Conservation (phyloP, 1,139 yeast genomes). For the Blastobotrys raffinosifermentans region DNA sequence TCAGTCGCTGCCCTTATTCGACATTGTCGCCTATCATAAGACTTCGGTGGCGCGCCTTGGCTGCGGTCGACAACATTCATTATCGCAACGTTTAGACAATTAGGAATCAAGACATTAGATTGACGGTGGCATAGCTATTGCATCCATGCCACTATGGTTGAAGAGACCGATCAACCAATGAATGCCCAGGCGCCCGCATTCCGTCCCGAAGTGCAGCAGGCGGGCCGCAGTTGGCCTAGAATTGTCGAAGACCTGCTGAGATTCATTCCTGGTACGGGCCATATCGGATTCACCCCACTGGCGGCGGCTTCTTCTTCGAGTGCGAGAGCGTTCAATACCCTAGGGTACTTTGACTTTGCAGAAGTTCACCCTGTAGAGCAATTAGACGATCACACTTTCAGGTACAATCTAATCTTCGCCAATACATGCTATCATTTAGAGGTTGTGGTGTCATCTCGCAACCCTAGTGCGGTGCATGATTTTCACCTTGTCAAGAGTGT, state of each 20-base stretch:
- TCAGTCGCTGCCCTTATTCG: too few species aligned
- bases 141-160: too few species aligned
- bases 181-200: too few species aligned
- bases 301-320: conserved; percentile 14
- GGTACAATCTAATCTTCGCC: conserved; percentile 16
- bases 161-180: too few species aligned
- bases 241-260: conserved; percentile 26
- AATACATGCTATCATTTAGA: conserved; percentile 20
- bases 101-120: too few species aligned
- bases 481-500: conserved; percentile 17
- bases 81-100: too few species aligned
- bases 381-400: conserved; percentile 3
- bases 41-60: too few species aligned
- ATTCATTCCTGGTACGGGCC: conserved; percentile 16
- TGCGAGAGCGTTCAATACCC: conserved; percentile 11
- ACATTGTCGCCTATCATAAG: too few species aligned
- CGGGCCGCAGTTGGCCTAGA: conserved; percentile 25
- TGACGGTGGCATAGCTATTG: too few species aligned
- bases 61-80: too few species aligned
- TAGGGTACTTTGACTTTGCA: conserved; percentile 7
- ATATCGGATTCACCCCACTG: conserved; percentile 18
- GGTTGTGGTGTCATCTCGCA: conserved; percentile 7
- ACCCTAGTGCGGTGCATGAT: conserved; percentile 14
- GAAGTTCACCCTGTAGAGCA: conserved; percentile 2
- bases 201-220: conserved; percentile 11